Evolutionary conservation across 2,329 filamentous ascomycete species (phyloP).

Genomic region (Stachybotrys chlorohalonatus): DNA sequence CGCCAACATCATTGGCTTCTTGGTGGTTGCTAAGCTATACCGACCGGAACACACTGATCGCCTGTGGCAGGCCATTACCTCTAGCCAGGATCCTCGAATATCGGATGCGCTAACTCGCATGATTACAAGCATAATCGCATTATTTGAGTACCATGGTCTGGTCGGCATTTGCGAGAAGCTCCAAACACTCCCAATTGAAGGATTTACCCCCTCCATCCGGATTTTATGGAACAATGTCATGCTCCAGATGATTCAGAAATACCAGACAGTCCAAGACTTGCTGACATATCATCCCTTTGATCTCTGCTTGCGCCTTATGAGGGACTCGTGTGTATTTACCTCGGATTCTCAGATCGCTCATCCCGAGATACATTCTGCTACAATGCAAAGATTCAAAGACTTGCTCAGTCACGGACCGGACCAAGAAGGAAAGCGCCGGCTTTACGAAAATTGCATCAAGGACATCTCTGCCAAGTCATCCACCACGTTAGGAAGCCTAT

Average conservation of each 20-base stretch:
- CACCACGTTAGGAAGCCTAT: conserved; percentile 65
- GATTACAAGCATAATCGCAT: conserved; percentile 36
- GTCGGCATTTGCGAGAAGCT: conserved; percentile 66
- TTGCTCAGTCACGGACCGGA: conserved; percentile 50
- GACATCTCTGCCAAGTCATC: conserved; percentile 56
- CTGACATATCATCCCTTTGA: conserved; percentile 35
- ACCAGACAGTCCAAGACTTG: conserved; percentile 21
- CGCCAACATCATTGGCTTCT: conserved; percentile 77
- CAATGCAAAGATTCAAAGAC: conserved; percentile 49
- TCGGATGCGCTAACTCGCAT: conserved; percentile 70
- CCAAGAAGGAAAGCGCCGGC: conserved; percentile 44
- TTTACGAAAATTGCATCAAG: conserved; percentile 58
- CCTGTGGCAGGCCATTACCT: conserved; percentile 75
- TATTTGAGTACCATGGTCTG: conserved; percentile 40
- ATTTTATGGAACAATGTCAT: conserved; percentile 52
- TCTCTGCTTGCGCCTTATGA: conserved; percentile 57
- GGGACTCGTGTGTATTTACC: conserved; percentile 55
- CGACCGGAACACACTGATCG: conserved; percentile 62
- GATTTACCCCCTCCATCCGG: conserved; percentile 53
- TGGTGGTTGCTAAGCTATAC: conserved; percentile 72
- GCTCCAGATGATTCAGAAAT: conserved; percentile 35
- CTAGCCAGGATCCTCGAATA: conserved; percentile 77
- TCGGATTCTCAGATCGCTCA: conserved; percentile 46
- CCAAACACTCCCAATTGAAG: conserved; percentile 50
- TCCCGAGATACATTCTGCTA: conserved; percentile 55